Conservation (phyloP, 495 filamentous ascomycete species). For the Xylaria nigripes region DNA sequence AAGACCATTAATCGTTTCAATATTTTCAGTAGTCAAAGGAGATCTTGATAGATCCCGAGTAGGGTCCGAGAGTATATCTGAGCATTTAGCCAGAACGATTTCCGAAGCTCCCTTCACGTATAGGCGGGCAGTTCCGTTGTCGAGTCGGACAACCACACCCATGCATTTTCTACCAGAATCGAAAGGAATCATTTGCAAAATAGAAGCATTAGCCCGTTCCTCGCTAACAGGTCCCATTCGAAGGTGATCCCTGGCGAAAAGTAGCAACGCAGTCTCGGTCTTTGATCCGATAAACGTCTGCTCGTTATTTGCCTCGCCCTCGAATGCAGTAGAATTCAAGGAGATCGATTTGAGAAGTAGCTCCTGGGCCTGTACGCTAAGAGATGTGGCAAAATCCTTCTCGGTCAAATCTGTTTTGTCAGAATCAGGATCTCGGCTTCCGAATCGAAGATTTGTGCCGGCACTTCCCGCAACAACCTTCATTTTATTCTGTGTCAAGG, state of each 20-base stretch:
- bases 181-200: slow-evolving; percentile 73
- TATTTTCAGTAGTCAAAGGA: slow-evolving; percentile 50
- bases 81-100: slow-evolving; percentile 67
- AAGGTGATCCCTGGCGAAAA: slow-evolving; percentile 66
- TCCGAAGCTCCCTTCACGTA: slow-evolving; percentile 87
- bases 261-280: slow-evolving; percentile 77
- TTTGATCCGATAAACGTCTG: slow-evolving; percentile 77
- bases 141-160: slow-evolving; percentile 64
- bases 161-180: slow-evolving; percentile 85
- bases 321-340: slow-evolving; percentile 83
- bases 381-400: slow-evolving; percentile 51
- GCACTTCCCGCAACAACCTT: slow-evolving; percentile 72
- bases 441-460: slow-evolving; percentile 59
- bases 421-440: slow-evolving; percentile 29
- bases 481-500: slow-evolving; percentile 92
- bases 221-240: slow-evolving; percentile 64
- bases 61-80: slow-evolving; percentile 63
- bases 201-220: slow-evolving; percentile 58
- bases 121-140: slow-evolving; percentile 58
- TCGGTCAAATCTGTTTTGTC: slow-evolving; percentile 40
- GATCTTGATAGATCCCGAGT: slow-evolving; percentile 48
- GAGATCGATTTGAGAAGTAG: slow-evolving; percentile 67
- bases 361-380: slow-evolving; percentile 51
- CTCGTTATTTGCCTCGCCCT: slow-evolving; percentile 66
- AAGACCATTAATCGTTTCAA: slow-evolving; percentile 50